Percentiles rank a stretch among this genome's conserved stretches.
Conservation (phyloP, 805 yeast species). For the Nakazawaea peltata region DNA sequence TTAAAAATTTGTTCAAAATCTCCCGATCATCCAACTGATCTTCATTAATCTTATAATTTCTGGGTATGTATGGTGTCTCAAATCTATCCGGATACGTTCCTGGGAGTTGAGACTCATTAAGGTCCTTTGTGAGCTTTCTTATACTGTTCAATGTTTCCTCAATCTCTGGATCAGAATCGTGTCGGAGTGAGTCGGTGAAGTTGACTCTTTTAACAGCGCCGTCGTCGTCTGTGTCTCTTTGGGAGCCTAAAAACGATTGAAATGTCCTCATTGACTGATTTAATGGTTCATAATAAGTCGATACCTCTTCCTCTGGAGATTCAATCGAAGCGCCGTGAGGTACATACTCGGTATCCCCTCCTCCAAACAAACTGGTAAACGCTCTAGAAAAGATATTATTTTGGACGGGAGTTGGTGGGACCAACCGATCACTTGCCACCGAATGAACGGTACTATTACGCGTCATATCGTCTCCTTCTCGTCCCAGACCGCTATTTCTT, state of each 20-base stretch:
- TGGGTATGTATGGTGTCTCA: constrained; percentile 6
- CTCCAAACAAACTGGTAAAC: constrained; percentile 6
- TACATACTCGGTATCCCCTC: background rate
- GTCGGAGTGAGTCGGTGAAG: too few relatives aligned
- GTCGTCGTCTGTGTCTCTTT: too few relatives aligned
- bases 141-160: constrained; percentile 7
- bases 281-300: constrained; percentile 1
- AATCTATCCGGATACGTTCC: constrained; percentile 9
- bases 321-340: background rate
- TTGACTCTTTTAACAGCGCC: too few relatives aligned
- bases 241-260: too few relatives aligned
- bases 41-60: constrained; percentile 3
- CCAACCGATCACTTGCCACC: constrained; percentile 1
- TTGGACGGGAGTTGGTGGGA: constrained; percentile 9
- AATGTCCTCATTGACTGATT: constrained; percentile 9
- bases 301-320: background rate
- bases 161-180: constrained; percentile 8
- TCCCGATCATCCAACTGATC: constrained; percentile 1
- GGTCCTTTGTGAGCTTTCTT: background rate
- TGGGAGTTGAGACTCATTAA: background rate
- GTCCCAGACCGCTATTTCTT: background rate
- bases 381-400: constrained; percentile 9
- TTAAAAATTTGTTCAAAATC: constrained; percentile 7
- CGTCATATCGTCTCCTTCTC: background rate
- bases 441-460: constrained; percentile 2